Evolutionary conservation across 2,329 filamentous ascomycete genomes (phyloP).

Genomic region (Penicillium concentricum): DNA sequence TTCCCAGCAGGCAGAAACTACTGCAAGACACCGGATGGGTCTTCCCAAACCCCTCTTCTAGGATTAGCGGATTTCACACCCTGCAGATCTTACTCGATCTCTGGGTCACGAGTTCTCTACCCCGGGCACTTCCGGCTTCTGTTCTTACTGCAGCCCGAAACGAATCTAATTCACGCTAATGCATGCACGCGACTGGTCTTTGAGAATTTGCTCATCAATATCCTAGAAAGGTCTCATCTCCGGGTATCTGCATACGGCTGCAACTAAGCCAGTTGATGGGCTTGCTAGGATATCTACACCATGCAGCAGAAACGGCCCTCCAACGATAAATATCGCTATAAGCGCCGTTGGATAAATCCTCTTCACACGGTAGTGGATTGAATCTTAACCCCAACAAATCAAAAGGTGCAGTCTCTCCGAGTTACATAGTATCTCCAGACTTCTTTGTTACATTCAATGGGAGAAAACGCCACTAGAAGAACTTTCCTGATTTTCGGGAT

Average conservation of each 20-base stretch:
- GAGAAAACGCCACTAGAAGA: background rate
- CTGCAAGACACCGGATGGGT: background rate
- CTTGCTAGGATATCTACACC: background rate
- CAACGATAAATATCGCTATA: background rate
- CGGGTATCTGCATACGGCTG: background rate
- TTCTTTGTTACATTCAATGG: conserved; percentile 10
- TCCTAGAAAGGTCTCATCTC: background rate
- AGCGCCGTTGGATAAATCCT: background rate
- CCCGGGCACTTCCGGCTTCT: conserved; percentile 6
- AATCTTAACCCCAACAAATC: background rate
- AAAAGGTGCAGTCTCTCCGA: background rate
- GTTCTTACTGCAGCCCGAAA: conserved; percentile 13
- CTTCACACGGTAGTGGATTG: background rate
- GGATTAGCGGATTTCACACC: background rate
- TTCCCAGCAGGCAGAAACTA: background rate
- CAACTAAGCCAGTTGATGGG: background rate
- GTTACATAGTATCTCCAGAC: background rate
- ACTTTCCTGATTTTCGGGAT: background rate
- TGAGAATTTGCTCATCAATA: background rate
- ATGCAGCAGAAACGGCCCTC: background rate
- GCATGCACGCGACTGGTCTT: conserved; percentile 4
- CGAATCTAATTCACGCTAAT: conserved; percentile 10
- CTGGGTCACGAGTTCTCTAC: conserved; percentile 15
- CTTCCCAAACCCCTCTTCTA: background rate
- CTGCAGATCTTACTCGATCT: conserved; percentile 6